Percentiles rank a stretch among this genome's conserved stretches.
phyloP scores from a whole-genome alignment of 2,329 filamentous ascomycete species.

The Chlorencoelia australis region DNA sequence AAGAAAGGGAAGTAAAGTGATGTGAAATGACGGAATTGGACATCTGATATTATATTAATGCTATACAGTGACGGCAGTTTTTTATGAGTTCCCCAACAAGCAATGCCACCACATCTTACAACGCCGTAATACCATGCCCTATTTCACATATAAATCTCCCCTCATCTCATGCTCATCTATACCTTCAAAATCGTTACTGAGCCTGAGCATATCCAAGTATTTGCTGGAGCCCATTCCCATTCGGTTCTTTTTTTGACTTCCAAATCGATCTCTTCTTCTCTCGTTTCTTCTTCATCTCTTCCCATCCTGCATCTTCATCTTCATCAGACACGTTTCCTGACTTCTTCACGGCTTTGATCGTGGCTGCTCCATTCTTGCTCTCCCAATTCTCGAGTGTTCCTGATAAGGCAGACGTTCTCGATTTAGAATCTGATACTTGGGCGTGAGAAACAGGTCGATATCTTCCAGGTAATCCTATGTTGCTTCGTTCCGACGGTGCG shows the following conservation, averaged over 20 bases:
- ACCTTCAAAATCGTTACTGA: constrained; percentile 1
- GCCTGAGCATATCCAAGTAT: constrained; percentile 20
- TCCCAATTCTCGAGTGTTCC: constrained; percentile 23
- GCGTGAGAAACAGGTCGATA: constrained; percentile 81
- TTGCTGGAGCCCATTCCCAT: constrained; percentile 25
- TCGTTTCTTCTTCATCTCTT: constrained; percentile 58
- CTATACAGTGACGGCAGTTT: constrained; percentile 10
- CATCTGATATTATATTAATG: constrained; percentile 9
- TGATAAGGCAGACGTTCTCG: constrained; percentile 24
- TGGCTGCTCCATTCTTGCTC: constrained; percentile 31
- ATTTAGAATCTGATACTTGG: constrained; percentile 29
- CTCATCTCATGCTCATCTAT: constrained; percentile 9
- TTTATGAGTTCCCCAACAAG: constrained; percentile 8
- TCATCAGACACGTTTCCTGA: constrained; percentile 42
- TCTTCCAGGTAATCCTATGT: constrained; percentile 76
- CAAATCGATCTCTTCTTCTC: constrained; percentile 59
- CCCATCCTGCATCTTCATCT: constrained; percentile 59
- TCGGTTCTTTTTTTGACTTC: constrained; percentile 46
- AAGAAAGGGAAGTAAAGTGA: too few relatives aligned
- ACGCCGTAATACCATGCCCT: constrained; percentile 9
- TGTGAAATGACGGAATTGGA: too few relatives aligned
- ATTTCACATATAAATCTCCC: constrained; percentile 6
- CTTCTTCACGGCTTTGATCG: constrained; percentile 31
- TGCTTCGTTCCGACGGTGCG: constrained; percentile 91
- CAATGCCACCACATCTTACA: constrained; percentile 9